Percentiles rank a stretch among this genome's conserved stretches.
Conservation (phyloP, 225 moss, liverwort and hornwort genomes). For the Bryum argenteum region DNA sequence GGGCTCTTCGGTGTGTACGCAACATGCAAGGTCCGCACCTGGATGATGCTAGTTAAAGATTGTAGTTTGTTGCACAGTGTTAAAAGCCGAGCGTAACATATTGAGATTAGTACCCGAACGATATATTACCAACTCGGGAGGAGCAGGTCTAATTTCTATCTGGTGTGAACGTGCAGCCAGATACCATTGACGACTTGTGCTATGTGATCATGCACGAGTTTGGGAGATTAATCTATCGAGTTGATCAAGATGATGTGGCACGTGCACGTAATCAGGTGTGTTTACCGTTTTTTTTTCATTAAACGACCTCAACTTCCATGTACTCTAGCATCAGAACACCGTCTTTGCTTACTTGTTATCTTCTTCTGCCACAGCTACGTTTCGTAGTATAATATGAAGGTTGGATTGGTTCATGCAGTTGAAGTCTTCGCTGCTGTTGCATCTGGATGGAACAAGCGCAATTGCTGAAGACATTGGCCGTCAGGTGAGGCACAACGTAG, state of each 20-base stretch:
- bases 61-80: conserved; percentile 8
- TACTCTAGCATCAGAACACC: background rate
- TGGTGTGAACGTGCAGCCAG: conserved; percentile 56
- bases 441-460: conserved; percentile 86
- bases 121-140: background rate
- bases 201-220: conserved; percentile 95
- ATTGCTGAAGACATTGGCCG: conserved; percentile 95
- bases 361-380: background rate
- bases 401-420: conserved; percentile 45
- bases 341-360: background rate
- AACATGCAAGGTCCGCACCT: conserved; percentile 62
- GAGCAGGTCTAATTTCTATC: background rate
- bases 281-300: background rate
- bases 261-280: conserved; percentile 90
- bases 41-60: background rate
- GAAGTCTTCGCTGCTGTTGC: conserved; percentile 79
- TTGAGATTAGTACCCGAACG: background rate
- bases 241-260: conserved; percentile 84
- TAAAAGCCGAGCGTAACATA: background rate
- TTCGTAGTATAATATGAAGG: background rate
- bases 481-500: conserved; percentile 53
- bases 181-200: conserved; percentile 63
- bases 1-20: conserved; percentile 93
- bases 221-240: conserved; percentile 74
- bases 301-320: background rate